Conservation (phyloP, 495 filamentous ascomycete species). For the Aspergillus incahuasiensis region DNA sequence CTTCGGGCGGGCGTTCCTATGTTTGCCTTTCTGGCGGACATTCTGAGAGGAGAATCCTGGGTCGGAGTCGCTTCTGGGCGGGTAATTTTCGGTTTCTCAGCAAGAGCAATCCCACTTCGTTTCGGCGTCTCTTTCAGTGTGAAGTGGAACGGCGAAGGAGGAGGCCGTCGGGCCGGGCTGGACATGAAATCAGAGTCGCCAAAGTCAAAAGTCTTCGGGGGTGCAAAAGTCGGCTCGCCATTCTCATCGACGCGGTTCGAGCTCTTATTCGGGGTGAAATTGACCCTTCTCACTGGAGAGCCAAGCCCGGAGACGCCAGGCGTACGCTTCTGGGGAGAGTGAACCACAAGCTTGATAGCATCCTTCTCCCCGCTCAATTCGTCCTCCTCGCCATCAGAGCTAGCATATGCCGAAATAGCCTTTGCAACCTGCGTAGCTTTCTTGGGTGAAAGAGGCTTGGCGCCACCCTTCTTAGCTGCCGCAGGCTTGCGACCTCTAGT, state of each 20-base stretch:
- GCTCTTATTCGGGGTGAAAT: slow-evolving; percentile 31
- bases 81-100: slow-evolving; percentile 17
- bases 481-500: slow-evolving; percentile 38
- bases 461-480: slow-evolving; percentile 25
- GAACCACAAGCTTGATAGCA: slow-evolving; percentile 30
- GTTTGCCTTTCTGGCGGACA: slow-evolving; percentile 27
- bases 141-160: slow-evolving; percentile 49
- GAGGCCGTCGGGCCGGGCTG: slow-evolving; percentile 47
- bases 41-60: slow-evolving; percentile 23
- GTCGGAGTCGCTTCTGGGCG: slow-evolving; percentile 28
- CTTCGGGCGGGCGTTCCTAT: slow-evolving; percentile 23
- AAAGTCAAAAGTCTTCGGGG: slow-evolving; percentile 32
- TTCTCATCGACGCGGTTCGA: slow-evolving; percentile 34
- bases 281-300: slow-evolving; percentile 41
- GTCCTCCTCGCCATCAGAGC: slow-evolving; percentile 48
- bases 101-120: slow-evolving; percentile 21
- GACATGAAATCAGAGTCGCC: slow-evolving; percentile 39
- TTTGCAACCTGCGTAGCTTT: slow-evolving; percentile 51
- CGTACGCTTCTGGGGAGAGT: slow-evolving; percentile 38
- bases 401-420: slow-evolving; percentile 36
- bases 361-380: slow-evolving; percentile 44
- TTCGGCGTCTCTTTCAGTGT: slow-evolving; percentile 34
- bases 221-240: slow-evolving; percentile 29
- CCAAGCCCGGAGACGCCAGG: slow-evolving; percentile 25
- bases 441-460: slow-evolving; percentile 52